phyloP scores from a whole-genome alignment of 2,329 filamentous ascomycete species.

The Colletotrichum plurivorum region DNA sequence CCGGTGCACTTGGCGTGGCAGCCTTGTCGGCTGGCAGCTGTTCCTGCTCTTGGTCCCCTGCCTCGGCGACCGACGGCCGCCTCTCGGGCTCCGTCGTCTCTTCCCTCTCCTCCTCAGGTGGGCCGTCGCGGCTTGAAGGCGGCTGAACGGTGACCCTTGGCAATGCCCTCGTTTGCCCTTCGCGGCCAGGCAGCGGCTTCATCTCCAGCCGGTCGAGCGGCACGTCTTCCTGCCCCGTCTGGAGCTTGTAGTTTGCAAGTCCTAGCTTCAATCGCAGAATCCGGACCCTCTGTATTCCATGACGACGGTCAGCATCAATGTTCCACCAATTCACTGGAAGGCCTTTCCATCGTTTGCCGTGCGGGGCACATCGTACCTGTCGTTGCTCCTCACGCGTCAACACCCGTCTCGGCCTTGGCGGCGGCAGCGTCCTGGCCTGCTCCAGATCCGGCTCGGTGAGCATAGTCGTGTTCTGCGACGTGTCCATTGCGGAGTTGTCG shows the following conservation, averaged over 20 bases:
- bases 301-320: slow-evolving; percentile 16
- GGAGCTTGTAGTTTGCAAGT: slow-evolving; percentile 82
- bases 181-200: slow-evolving; percentile 46
- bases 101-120: slow-evolving; percentile 33
- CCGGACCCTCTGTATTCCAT: slow-evolving; percentile 68
- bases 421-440: slow-evolving; percentile 38
- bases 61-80: slow-evolving; percentile 14
- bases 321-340: background rate
- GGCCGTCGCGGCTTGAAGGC: slow-evolving; percentile 42
- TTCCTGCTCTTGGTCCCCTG: slow-evolving; percentile 28
- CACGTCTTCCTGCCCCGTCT: slow-evolving; percentile 78
- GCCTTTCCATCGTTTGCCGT: background rate
- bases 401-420: slow-evolving; percentile 42
- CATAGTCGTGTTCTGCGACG: slow-evolving; percentile 61
- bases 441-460: slow-evolving; percentile 64
- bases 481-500: slow-evolving; percentile 62
- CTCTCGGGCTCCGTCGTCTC: slow-evolving; percentile 36
- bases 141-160: slow-evolving; percentile 41
- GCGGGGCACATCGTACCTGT: slow-evolving; percentile 56
- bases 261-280: slow-evolving; percentile 77
- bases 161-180: slow-evolving; percentile 36
- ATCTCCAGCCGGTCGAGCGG: slow-evolving; percentile 73
- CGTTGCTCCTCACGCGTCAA: slow-evolving; percentile 68
- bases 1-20: slow-evolving; percentile 38
- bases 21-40: slow-evolving; percentile 41